A percentile compares a stretch with the other conserved stretches of the same genome.
Conservation (phyloP, 805 yeast species). For the Starmerella potacharoeniae region DNA sequence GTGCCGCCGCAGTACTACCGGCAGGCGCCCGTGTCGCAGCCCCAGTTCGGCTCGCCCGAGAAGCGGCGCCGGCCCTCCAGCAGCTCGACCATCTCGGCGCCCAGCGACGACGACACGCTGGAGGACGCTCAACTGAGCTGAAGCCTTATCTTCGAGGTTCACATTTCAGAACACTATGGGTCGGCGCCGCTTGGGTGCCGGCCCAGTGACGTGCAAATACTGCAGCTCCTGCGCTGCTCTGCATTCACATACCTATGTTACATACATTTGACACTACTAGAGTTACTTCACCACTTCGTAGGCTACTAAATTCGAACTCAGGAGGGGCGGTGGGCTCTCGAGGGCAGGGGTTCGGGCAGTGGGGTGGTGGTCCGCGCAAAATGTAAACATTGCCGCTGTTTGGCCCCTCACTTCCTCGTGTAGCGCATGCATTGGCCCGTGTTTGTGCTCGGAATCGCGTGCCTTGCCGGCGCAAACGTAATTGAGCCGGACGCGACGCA, state of each 20-base stretch:
- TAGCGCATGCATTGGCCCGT: background rate
- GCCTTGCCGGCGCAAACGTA: background rate
- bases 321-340: too few species aligned
- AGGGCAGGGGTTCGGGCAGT: background rate
- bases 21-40: constrained; percentile 26
- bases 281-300: too few species aligned
- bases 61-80: constrained; percentile 27
- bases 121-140: constrained; percentile 14
- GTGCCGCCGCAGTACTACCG: constrained; percentile 11
- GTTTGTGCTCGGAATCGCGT: background rate
- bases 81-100: constrained; percentile 29
- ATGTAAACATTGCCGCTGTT: background rate
- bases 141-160: background rate
- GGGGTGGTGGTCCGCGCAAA: background rate
- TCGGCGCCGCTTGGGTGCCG: too few species aligned
- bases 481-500: background rate
- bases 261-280: too few species aligned
- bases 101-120: constrained; percentile 27
- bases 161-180: too few species aligned
- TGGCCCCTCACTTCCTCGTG: background rate
- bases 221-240: too few species aligned
- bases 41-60: constrained; percentile 15
- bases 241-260: too few species aligned
- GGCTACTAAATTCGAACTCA: too few species aligned
- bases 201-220: too few species aligned